Base-by-base conservation (phyloP, 768 basidiomycete species). In the Phanerochaete carnosa region DNA sequence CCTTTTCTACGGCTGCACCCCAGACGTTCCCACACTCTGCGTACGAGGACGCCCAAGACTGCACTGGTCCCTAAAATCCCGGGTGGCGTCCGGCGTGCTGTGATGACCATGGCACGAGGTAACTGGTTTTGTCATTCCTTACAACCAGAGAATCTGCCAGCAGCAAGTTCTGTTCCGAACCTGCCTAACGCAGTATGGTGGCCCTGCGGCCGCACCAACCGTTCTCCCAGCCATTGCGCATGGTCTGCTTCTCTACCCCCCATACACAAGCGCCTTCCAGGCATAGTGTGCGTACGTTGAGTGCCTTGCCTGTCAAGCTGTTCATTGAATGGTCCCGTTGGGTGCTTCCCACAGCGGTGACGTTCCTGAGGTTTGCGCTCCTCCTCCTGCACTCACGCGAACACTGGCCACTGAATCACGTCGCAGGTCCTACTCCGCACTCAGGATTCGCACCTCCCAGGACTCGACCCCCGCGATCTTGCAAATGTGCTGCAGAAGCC, bases 51-150 rank as follows among this genome's bases (percentile, higher is more conserved):
- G 23, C 26, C 33, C 54, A 29, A 15, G 43, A 37, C 23, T 33
- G 54, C 54, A 33, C 37, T 49, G 35, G 23, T 46, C 57, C 47
- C 35, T 23, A 47, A 47, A 58, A 58, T 58, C 47, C 28, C 43
- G 47, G 30, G 46, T 55, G 46, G 57, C 35, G 45, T 32, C 35
- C 57, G 57, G 57, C 46, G 51, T 58, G 57, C 57, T 49, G 57
- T 58, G 47, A 58, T 49, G 46, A 12, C 30, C 11, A 23, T 26
- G 47, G 26, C 57, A 58, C 57, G 57, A 58, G 57, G 57, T 58
- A 58, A 33, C 22, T 58, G 47, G 28, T 53, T 53, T 33, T 55
- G 54, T 43, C 23, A 55, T 55, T 55, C 54, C 33, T 3, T 26
- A 30, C 49, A 15, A 28, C 22, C 52, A 19, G 33, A 53, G 32